These are phyloP conservation scores for Ambrosiella cleistominuta DNA, from an alignment of 2,329 filamentous ascomycete species.

Conservation along the genomic window DNA sequence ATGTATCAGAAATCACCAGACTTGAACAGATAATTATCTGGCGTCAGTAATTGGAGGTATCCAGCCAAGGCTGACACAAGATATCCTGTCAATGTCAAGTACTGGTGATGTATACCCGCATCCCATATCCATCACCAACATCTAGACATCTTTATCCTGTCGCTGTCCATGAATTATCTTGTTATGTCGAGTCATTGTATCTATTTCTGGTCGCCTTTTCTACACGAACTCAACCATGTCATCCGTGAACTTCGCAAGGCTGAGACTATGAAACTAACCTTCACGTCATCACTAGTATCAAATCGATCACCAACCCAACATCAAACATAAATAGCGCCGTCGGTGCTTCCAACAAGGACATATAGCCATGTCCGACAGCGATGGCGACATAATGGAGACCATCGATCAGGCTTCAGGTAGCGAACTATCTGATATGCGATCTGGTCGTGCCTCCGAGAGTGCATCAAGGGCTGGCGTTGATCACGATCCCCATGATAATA, in stretches of 20 bases:
- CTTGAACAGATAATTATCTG: no score
- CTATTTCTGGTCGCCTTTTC: constrained; percentile 4
- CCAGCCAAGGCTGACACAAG: no score
- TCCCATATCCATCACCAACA: constrained; percentile 3
- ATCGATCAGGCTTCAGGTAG: constrained; percentile 43
- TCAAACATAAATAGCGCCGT: neutral
- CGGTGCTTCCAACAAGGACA: neutral
- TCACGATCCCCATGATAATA: constrained; percentile 22
- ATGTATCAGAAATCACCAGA: no score
- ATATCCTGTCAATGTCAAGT: no score
- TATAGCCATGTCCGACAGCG: constrained; percentile 11
- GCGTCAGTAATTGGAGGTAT: no score
- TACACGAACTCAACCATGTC: neutral
- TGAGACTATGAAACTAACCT: constrained; percentile 1
- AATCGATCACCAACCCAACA: neutral
- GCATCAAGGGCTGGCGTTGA: constrained; percentile 23
- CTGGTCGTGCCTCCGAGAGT: constrained; percentile 29
- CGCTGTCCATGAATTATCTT: neutral
- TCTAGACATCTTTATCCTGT: neutral
- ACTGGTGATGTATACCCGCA: no score
- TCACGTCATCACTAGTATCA: constrained; percentile 3
- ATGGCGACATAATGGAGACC: constrained; percentile 12
- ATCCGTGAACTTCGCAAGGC: neutral
- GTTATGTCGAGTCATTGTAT: neutral
- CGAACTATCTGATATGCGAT: constrained; percentile 57